Percentiles rank a stretch among this genome's conserved stretches.
Evolutionary conservation across 768 basidiomycete genomes (phyloP).

Genomic region (Pholiota molesta): DNA sequence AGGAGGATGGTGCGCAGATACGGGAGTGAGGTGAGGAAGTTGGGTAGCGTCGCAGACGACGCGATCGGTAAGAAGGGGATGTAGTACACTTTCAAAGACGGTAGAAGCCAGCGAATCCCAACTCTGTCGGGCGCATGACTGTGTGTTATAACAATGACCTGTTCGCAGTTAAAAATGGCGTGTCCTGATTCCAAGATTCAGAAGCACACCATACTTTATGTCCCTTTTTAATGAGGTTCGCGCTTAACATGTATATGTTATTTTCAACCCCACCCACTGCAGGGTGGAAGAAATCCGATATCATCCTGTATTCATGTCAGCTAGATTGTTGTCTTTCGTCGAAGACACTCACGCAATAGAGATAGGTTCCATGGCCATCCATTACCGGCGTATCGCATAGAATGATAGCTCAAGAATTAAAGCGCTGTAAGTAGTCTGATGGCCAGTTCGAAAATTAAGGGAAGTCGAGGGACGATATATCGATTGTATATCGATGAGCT

Average conservation of each 20-base stretch:
- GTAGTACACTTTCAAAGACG: conserved; percentile 91
- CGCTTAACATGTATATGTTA: conserved; percentile 92
- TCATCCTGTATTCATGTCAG: conserved; percentile 61
- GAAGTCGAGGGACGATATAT: too few relatives aligned
- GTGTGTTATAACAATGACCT: conserved; percentile 97
- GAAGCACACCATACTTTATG: conserved; percentile 67
- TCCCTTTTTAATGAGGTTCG: conserved; percentile 77
- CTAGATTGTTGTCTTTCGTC: background rate
- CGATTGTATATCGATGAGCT: too few relatives aligned
- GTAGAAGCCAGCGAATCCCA: conserved; percentile 88
- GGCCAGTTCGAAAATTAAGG: background rate
- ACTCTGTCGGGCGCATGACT: conserved; percentile 84
- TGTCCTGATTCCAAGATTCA: background rate
- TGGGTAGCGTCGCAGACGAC: conserved; percentile 91
- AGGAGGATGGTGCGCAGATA: conserved; percentile 89
- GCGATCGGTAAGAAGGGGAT: conserved; percentile 88
- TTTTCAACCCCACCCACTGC: conserved; percentile 95
- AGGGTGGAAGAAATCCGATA: conserved; percentile 97
- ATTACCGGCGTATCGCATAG: conserved; percentile 9
- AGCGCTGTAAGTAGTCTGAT: background rate
- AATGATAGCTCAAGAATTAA: background rate
- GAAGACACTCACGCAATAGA: conserved; percentile 26
- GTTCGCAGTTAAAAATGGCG: conserved; percentile 5
- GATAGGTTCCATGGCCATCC: conserved; percentile 26
- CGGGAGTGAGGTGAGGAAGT: conserved; percentile 91